Evolutionary conservation across 164 flowering plant genomes (phyloP), one percentile per base, ranked within the genome.

Genomic region (Pachysandra terminalis): DNA sequence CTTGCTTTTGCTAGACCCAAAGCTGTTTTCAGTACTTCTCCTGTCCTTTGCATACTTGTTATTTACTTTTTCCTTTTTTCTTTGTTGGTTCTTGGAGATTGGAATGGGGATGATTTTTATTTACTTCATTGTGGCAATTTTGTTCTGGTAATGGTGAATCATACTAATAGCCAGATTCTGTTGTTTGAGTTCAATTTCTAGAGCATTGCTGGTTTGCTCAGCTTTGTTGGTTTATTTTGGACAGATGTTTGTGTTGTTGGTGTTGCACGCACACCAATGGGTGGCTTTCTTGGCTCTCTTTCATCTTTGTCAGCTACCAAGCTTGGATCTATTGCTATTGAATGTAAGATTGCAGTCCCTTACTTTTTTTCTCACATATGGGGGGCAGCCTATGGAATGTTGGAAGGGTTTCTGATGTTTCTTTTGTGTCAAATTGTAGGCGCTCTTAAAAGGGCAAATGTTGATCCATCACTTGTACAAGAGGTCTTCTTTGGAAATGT

Each of bases 401-500:
- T 54, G 16, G 17, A 15, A 49, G 35, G 62, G 56, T 56, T 35
- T 28, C 22, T 53, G 59, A 23, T 32, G 27, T 61, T 24, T 19
- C 8, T 7, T 32, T 14, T 13, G 0, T 65, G 23, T 27, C 22
- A 40, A 51, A 22, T 54, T 60, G 22, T 60, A 94, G 98, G 79
- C 82, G 98, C 98, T 61, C 96, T 95, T 49, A 82, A 80, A 68
- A 86, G 91, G 76, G 93, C 98, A 48, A 86, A 81, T 69, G 77
- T 95, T 56, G 93, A 90, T 74, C 89, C 97, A 56, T 73, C 87
- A 15, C 83, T 86, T 25, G 98, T 95, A 57, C 89, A 95, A 84
- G 98, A 95, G 80, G 96, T 95, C 9, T 89, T 84, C 77, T 95
- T 95, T 78, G 98, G 98, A 32, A 95, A 95, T 80, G 98, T 95